Base-by-base conservation (phyloP, 2,329 filamentous ascomycete genomes). In the Ophiocordyceps australis region DNA sequence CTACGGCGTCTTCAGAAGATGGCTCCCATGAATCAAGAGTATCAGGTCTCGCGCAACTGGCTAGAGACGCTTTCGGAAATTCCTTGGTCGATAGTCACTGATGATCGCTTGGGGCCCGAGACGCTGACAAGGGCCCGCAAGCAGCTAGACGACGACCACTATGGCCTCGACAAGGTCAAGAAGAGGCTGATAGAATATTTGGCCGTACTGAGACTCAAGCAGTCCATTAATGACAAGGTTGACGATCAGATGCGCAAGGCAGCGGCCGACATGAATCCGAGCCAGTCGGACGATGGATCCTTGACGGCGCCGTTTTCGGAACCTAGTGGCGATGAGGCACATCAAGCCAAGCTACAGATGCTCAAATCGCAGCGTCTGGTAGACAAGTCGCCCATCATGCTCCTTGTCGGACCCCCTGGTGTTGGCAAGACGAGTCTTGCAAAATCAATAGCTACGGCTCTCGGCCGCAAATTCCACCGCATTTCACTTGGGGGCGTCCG, bases 351-450 rank as follows among this genome's bases (percentile, higher is more conserved):
- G 41, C 54, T 91, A 14, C 68, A 82, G 32, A 58, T 83, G 22
- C 59, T 93, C 24, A 77, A 76, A 48, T 74, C 74, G 37, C 85
- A 82, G 58, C 74, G 76, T 23, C 80, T 86, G 69, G 67, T 81
- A 7, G 89, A 98, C 56, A 94, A 89, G 54, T 94, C 89, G 2
- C 89, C 89, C 2, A 98, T 98, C 35, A 63, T 98, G 35, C 69
- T 98, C 8, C 68, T 98, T 7, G 80, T 91, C 20, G 89, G 89
- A 0, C 89, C 89, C 9, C 89, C 89, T 3, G 89, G 89, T 24
- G 85, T 86, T 4, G 89, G 89, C 35, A 98, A 98, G 62, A 98
- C 89, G 1, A 93, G 82, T 39, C 61, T 98, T 23, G 89, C 89
- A 17, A 82, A 85, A 39, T 95, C 86, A 2, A 75, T 98, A 14